phyloP scores from a whole-genome alignment of 2,329 filamentous ascomycete genomes.

The Aspergillus quadricinctus region DNA sequence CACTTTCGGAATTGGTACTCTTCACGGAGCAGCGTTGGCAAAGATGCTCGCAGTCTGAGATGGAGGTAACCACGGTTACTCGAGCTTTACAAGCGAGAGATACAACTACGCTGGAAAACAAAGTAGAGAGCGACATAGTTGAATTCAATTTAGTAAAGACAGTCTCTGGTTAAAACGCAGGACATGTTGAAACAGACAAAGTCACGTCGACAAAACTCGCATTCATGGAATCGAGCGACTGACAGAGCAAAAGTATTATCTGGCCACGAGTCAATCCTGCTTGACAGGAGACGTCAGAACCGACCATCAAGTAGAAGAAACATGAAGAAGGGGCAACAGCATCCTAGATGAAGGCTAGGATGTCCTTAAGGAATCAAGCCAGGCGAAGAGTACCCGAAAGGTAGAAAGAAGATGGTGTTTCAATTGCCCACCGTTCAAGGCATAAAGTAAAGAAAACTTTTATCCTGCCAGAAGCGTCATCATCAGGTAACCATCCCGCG shows the following conservation, averaged over 20 bases:
- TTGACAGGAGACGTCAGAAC: conserved; percentile 49
- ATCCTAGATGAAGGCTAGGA: background rate
- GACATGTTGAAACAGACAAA: background rate
- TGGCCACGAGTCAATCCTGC: conserved; percentile 50
- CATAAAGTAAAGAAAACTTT: conserved; percentile 26
- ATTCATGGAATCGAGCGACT: background rate
- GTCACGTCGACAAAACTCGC: background rate
- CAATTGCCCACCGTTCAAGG: conserved; percentile 1
- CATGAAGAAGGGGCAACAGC: background rate
- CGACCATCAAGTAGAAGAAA: conserved; percentile 28
- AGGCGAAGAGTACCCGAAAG: conserved; percentile 2
- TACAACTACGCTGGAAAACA: background rate
- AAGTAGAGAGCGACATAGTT: background rate
- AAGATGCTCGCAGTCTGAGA: background rate
- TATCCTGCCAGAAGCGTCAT: conserved; percentile 20
- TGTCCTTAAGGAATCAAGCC: conserved; percentile 2
- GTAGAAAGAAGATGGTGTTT: conserved; percentile 4
- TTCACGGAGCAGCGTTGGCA: background rate
- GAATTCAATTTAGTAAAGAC: background rate
- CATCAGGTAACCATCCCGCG: conserved; percentile 7
- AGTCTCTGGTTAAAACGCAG: background rate
- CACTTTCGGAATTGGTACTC: background rate
- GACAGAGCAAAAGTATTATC: conserved; percentile 13
- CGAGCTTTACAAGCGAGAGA: background rate
- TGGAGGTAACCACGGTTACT: background rate